Conservation (phyloP, 805 yeast genomes). For the Wickerhamiella occidentalis region DNA sequence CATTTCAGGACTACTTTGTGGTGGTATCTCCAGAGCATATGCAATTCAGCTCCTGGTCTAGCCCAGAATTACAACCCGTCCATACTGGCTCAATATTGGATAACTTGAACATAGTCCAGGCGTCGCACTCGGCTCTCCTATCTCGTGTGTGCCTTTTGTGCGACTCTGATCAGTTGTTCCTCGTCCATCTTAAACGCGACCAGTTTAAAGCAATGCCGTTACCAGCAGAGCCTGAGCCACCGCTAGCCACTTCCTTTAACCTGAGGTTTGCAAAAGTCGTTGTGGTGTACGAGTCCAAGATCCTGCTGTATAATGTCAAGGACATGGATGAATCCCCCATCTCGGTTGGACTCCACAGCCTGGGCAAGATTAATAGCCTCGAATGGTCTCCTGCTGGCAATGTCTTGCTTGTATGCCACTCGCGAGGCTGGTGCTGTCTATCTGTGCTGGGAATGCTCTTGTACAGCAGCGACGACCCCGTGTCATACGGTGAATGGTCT, state of each 20-base stretch:
- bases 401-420: conserved; percentile 26
- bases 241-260: conserved; percentile 30
- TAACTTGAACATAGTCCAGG: not conserved
- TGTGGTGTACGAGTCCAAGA: conserved; percentile 31
- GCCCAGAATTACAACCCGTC: conserved; percentile 4
- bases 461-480: conserved; percentile 29
- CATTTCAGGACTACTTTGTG: conserved; percentile 21
- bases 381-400: conserved; percentile 32
- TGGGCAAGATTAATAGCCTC: conserved; percentile 24
- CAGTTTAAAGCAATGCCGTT: conserved; percentile 2
- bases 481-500: conserved; percentile 27
- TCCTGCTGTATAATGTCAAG: conserved; percentile 30
- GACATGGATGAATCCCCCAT: conserved; percentile 17
- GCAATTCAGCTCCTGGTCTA: conserved; percentile 18
- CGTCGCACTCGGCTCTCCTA: conserved; percentile 9
- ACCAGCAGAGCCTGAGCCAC: not conserved
- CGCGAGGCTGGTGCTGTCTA: conserved; percentile 38
- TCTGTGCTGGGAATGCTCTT: conserved; percentile 37
- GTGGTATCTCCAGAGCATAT: conserved; percentile 19
- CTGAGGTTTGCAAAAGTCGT: conserved; percentile 33
- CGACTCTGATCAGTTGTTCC: conserved; percentile 1
- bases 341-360: conserved; percentile 26
- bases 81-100: conserved; percentile 1
- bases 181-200: conserved; percentile 8
- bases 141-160: conserved; percentile 5